Percentiles rank a stretch among this genome's conserved stretches.
These are phyloP conservation scores for Russula ochroleuca DNA, from an alignment of 768 basidiomycete species.

Conservation along the genomic window DNA sequence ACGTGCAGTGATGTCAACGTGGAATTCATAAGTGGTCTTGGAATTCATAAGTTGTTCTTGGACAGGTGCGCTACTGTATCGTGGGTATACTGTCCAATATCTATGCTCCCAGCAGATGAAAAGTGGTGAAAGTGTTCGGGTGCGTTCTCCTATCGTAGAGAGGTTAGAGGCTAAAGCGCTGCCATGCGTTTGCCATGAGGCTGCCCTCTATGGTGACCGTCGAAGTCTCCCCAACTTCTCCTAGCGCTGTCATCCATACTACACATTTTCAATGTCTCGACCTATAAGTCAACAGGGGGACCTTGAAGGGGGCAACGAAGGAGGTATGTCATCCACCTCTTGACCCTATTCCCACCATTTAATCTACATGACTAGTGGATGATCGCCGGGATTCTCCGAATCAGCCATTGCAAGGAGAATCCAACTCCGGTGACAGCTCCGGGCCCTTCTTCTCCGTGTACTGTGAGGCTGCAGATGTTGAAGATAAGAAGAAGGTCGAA, in stretches of 20 bases:
- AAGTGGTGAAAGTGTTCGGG: too few relatives aligned
- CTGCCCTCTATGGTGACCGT: too few relatives aligned
- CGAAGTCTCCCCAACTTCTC: not conserved
- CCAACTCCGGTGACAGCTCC: not conserved
- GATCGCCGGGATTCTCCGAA: not conserved
- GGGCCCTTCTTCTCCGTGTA: slow-evolving; percentile 4
- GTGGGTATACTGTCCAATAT: too few relatives aligned
- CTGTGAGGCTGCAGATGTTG: not conserved
- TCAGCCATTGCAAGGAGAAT: not conserved
- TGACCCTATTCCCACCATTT: not conserved
- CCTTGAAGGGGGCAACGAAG: not conserved
- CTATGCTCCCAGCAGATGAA: too few relatives aligned
- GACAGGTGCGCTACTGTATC: too few relatives aligned
- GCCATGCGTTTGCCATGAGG: too few relatives aligned
- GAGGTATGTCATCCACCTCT: not conserved
- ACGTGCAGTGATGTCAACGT: too few relatives aligned
- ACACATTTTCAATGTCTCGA: not conserved
- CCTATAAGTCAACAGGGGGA: not conserved
- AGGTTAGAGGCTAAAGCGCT: too few relatives aligned
- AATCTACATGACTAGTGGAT: not conserved
- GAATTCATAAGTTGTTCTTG: too few relatives aligned
- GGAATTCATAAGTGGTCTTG: too few relatives aligned
- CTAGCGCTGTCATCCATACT: too few relatives aligned
- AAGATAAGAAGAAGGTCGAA: not conserved
- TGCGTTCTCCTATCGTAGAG: too few relatives aligned